These are phyloP conservation scores for Eruca vesicaria DNA, from an alignment of 441 rosid species.

Conservation along the genomic window DNA sequence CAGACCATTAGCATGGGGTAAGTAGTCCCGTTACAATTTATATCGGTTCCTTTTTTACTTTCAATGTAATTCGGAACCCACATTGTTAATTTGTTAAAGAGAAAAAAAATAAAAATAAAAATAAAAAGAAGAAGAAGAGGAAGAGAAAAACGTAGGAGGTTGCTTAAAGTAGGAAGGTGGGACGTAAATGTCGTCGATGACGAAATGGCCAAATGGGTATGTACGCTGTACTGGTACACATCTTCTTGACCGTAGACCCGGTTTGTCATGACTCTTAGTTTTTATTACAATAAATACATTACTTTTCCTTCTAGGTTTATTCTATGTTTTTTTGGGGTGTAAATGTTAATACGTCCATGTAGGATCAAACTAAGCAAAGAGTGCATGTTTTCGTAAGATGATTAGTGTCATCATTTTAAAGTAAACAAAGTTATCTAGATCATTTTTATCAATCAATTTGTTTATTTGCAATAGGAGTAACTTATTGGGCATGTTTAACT, in stretches of 20 bases:
- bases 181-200: slow-evolving; percentile 31
- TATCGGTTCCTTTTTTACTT: background rate
- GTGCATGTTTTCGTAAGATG: too few relatives aligned
- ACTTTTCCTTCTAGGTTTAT: background rate
- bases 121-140: background rate
- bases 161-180: slow-evolving; percentile 34
- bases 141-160: slow-evolving; percentile 31
- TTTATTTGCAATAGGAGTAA: background rate
- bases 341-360: background rate
- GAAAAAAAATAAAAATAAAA: background rate
- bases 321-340: background rate
- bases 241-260: slow-evolving; percentile 18
- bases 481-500: background rate
- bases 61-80: background rate
- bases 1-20: background rate
- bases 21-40: background rate
- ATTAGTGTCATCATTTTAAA: too few relatives aligned
- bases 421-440: background rate
- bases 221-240: slow-evolving; percentile 14
- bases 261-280: background rate
- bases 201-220: slow-evolving; percentile 26
- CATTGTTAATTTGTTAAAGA: background rate
- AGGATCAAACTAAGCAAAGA: background rate
- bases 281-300: background rate
- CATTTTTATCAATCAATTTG: background rate